Evolutionary conservation across 2,329 filamentous ascomycete species (phyloP), one percentile per base, ranked within the genome.

Genomic region (Penicillium sp.): DNA sequence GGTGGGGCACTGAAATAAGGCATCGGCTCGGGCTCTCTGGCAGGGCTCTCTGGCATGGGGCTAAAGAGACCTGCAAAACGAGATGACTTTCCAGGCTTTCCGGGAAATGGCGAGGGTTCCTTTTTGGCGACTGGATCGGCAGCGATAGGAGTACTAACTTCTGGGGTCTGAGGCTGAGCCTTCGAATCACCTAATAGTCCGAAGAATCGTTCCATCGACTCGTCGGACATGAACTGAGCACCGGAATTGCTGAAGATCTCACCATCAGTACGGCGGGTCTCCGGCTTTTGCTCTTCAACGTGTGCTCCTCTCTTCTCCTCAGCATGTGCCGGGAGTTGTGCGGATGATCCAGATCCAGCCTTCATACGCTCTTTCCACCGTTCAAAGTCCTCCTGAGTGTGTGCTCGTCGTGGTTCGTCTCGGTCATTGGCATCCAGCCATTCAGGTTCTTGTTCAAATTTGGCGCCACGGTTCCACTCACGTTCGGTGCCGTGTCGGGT

Each of bases 281-380:
- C 78, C 27, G 55, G 76, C 70, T 64, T 81, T 71, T 48, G 77
- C 15, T 54, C 23, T 50, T 71, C 72, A 17, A 54, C 57, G 4
- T 60, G 58, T n/a, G 52, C 61, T 47, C 79, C 77, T 61, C 76
- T 80, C 67, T 80, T 81, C 57, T 81, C 76, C 50, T 74, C 74
- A 10, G 71, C 66, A 40, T 75, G 69, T 33, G 73, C 62, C 48
- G 76, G 65, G 38, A 69, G 55, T 43, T 63, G 62, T 29, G 67
- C 63, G n/a, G 69, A 62, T 50, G 58, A 46, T n/a, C 62, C 62
- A 53, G 74, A 85, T 61, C 85, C 83, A 40, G 86, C 87, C 74
- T 90, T 93, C 91, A 95, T 95, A 62, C 83, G 84, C 67, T 95
- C 91, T 82, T 96, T 96, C 86, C 93, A 97, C 65, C 90, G 90